phyloP scores from a whole-genome alignment of 1,139 yeast genomes.

The Suhomyces kunorum region DNA sequence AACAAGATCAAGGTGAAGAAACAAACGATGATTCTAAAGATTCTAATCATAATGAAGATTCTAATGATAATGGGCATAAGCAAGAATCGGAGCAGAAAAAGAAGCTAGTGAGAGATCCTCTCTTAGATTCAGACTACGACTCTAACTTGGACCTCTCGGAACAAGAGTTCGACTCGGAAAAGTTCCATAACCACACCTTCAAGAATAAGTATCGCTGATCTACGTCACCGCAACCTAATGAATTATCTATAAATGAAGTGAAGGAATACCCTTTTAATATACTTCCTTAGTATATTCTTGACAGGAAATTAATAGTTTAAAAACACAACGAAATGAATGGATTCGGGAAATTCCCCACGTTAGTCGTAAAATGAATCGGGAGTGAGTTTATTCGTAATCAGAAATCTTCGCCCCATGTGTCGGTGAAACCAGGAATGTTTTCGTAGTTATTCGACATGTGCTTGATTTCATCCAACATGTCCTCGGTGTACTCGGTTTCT shows the following conservation, averaged over 20 bases:
- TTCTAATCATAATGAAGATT: background rate
- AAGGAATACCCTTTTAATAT: background rate
- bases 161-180: constrained; percentile 12
- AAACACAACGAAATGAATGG: constrained; percentile 5
- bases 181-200: constrained; percentile 11
- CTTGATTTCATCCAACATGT: constrained; percentile 43
- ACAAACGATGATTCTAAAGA: too few relatives aligned
- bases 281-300: constrained; percentile 6
- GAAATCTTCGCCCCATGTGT: constrained; percentile 22
- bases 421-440: constrained; percentile 33
- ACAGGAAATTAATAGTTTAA: constrained; percentile 1
- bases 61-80: background rate
- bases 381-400: background rate
- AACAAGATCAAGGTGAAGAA: too few relatives aligned
- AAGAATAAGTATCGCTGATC: background rate
- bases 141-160: constrained; percentile 28
- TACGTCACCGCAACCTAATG: background rate
- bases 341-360: background rate
- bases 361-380: background rate
- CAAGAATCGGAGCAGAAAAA: constrained; percentile 3
- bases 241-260: constrained; percentile 10
- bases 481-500: constrained; percentile 35
- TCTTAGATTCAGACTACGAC: constrained; percentile 32
- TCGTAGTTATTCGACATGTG: constrained; percentile 15
- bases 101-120: constrained; percentile 21